Evolutionary conservation across 2,329 filamentous ascomycete genomes (phyloP), one percentile per base, ranked within the genome.

Genomic region (Cordyceps cateniannulata): DNA sequence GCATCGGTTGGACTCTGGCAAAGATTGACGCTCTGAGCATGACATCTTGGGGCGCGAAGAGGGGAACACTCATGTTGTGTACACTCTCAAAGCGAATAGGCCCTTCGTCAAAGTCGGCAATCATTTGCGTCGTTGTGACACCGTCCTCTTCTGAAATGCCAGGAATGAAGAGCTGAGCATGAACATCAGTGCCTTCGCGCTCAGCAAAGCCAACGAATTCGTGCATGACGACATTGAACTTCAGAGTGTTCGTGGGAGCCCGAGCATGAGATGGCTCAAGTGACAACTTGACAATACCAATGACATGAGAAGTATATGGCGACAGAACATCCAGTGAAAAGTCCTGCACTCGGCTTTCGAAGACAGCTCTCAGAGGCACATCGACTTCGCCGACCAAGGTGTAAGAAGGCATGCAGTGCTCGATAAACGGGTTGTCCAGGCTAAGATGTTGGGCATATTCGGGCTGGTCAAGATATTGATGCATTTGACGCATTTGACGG

Each of bases 181-280:
- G 95, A 29, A 99, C 92, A 66, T 96, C 89, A 0, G 91, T 96
- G 16, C 95, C 95, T 77, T 99, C 95, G 64, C 93, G 86, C 75
- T 99, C 95, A 0, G 95, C 89, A 67, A 99, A 99, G 1, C 95
- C 95, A 40, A 95, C 78, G 76, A 99, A 85, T 70, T 98, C 92
- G 69, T 96, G 93, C 91, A 99, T 96, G 35, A 98, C 93, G 5
- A 98, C 93, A 69, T 98, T 99, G 77, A 99, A 99, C 72, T 98
- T 99, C 62, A 98, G 78, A 2, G 91, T 97, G 62, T 90, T 95
- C 14, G 91, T 90, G 16, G 95, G 95, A 4, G 93, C 93, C 68
- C 96, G 88, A 2, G 93, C 93, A 52, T 91, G 93, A 0, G 93
- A 98, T 16, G 95, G 95, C 70, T 99, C 95, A 7, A 99, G 78